Base-by-base conservation (phyloP, 768 basidiomycete species). In the Suillus tomentosus region DNA sequence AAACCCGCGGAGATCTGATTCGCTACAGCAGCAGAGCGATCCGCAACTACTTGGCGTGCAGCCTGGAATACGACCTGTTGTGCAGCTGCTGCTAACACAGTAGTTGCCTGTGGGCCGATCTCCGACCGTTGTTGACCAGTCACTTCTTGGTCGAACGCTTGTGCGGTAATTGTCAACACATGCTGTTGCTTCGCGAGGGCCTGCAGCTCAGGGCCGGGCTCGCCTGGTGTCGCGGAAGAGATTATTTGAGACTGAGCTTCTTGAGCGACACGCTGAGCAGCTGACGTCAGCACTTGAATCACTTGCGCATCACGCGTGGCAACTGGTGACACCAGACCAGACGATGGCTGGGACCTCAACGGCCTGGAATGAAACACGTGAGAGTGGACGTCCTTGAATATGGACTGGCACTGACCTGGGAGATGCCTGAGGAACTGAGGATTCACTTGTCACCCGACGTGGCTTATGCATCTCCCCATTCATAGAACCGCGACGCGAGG, bases 11-110 rank as follows among this genome's bases (percentile, higher is more conserved):
- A 78, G 27, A 81, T 75, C 53, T 82, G 77, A 43, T 68, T 65
- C 1, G 77, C 81, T 2, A 78, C 79, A 3, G 78, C 81, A 13
- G 79, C 79, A 8, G 82, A 79, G 37, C 80, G 81, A 65, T 85
- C 84, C 19, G 84, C 81, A 24, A 81, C 84, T 22, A 85, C 84
- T 62, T 85, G 84, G 58, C 82, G 82, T 17, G 84, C 92, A 34
- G 92, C 92, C 70, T 91, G 87, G 40, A 92, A 81, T 54, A 94
- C 92, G 62, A 94, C 88, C 64, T 91, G 87, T 69, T 91, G 90
- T 19, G 91, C 92, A 5, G 91, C 92, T 14, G 85, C 87, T 6
- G 89, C 90, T 64, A 93, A 81, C 22, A 70, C 85, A 75, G 71
- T 87, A 75, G 76, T 76, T 60, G 79, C 81, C 65, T 84, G 82